phyloP scores from a whole-genome alignment of 345 rosid species.

The Noccaea caerulescens region DNA sequence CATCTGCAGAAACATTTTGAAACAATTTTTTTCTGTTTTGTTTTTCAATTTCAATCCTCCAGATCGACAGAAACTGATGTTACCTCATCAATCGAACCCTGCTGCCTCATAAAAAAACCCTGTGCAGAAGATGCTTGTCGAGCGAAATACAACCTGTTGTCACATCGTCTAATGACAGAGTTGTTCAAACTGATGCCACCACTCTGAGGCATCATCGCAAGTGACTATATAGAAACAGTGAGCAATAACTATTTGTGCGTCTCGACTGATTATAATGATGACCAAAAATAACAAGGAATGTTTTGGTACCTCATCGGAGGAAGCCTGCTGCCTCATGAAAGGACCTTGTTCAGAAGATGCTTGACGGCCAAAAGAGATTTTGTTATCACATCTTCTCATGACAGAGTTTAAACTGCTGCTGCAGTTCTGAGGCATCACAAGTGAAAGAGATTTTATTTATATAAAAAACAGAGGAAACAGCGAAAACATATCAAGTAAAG shows the following conservation, averaged over 20 bases:
- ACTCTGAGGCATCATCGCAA: conserved; percentile 17
- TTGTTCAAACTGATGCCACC: conserved; percentile 60
- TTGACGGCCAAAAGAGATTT: conserved; percentile 69
- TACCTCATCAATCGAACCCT: conserved; percentile 56
- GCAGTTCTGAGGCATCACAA: conserved; percentile 61
- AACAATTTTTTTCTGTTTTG: not conserved
- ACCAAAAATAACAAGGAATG: not conserved
- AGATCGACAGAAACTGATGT: not conserved
- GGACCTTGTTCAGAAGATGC: conserved; percentile 59
- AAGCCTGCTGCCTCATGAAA: conserved; percentile 77
- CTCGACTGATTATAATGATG: not conserved
- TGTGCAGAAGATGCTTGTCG: conserved; percentile 70
- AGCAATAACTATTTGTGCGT: not conserved
- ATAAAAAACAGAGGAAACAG: not conserved
- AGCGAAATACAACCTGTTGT: conserved; percentile 60
- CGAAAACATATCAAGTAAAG: not conserved
- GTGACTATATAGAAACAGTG: not conserved
- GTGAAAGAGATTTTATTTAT: not conserved
- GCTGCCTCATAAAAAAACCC: conserved; percentile 78
- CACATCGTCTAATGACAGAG: conserved; percentile 55
- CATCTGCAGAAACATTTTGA: conserved; percentile 27
- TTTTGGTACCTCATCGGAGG: conserved; percentile 52
- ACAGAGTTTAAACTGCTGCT: conserved; percentile 66
- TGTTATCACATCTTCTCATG: conserved; percentile 59
- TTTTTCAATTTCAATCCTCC: not conserved